Base-by-base conservation (phyloP, 805 yeast genomes). In the Yamadazyma endophytica region DNA sequence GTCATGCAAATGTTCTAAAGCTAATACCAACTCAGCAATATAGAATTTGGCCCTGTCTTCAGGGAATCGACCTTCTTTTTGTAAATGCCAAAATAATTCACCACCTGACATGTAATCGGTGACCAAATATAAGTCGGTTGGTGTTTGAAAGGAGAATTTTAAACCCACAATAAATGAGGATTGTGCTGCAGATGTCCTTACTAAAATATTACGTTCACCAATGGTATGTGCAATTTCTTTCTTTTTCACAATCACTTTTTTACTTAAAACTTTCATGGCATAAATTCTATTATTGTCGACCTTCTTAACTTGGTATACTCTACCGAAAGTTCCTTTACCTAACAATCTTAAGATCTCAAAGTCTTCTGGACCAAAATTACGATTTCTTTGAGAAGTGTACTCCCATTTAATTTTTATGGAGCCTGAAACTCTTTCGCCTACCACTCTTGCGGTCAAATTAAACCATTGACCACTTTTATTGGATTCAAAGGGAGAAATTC, bases 31-130 rank as follows among this genome's bases (percentile, higher is more conserved):
- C 61, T 92, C 98, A 2, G 97, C 97, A 58, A 92, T 92, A 58
- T 92, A 92, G 54, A 92, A 92, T 64, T 87, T 90, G 35, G 98
- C 97, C 35, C 97, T 73, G 35, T 82, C 90, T 66, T 92, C 98
- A 32, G 81, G 58, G 54, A 92, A 92, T 43, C 96, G 75, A 26
- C 97, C 96, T 57, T 92, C 97, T 54, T 88, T 87, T 63, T 92
- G 98, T 56, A 92, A 70, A 63, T 92, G 96, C 94, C 95, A 88
- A 55, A 87, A 87, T 43, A 92, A 70, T 63, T 92, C 98, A 37
- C 98, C 98, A 25, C 98, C 98, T 27, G 92, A 80, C 97, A 92
- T 90, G 62, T 84, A 92, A 62, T 92, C 98, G 2, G 97, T 90
- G 17, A 92, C 96, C 37, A 92, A 68, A 55, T 89, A 92, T 40